A percentile compares a stretch with the other conserved stretches of the same genome.
phyloP scores from a whole-genome alignment of 257 asterid genomes.

The Forsythia viridissima region DNA sequence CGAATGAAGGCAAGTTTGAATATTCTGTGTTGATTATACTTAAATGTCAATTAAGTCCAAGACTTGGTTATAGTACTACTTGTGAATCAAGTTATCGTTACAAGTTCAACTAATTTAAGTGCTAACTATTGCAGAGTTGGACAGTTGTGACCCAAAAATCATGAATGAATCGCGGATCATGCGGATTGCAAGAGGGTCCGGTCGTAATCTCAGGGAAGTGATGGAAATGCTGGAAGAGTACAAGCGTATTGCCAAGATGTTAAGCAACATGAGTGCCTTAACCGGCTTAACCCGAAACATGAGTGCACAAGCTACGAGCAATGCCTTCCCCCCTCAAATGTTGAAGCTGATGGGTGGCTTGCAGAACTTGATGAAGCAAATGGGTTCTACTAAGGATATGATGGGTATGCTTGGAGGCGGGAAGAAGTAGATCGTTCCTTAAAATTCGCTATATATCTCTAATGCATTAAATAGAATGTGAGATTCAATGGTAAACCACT shows the following conservation, averaged over 20 bases:
- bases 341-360: slow-evolving; percentile 92
- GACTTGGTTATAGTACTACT: not conserved
- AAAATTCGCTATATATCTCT: too few species aligned
- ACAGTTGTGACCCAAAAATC: slow-evolving; percentile 75
- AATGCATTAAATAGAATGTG: too few species aligned
- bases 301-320: slow-evolving; percentile 92
- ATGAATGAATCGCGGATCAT: slow-evolving; percentile 80
- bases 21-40: not conserved
- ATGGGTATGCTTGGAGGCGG: slow-evolving; percentile 95
- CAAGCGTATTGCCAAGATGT: slow-evolving; percentile 80
- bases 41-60: not conserved
- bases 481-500: too few species aligned
- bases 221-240: slow-evolving; percentile 93
- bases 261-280: slow-evolving; percentile 86
- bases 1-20: slow-evolving; percentile 68
- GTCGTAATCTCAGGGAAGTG: slow-evolving; percentile 71
- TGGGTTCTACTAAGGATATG: slow-evolving; percentile 83
- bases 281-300: slow-evolving; percentile 68
- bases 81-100: too few species aligned
- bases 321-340: slow-evolving; percentile 91
- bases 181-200: slow-evolving; percentile 86
- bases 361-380: slow-evolving; percentile 88
- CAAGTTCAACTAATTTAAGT: not conserved
- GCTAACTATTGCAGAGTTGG: slow-evolving; percentile 64
- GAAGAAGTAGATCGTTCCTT: slow-evolving; percentile 34